Evolutionary conservation across 108 stramenopile species (phyloP).

Genomic region (Cyclotella choctawhatcheeana): DNA sequence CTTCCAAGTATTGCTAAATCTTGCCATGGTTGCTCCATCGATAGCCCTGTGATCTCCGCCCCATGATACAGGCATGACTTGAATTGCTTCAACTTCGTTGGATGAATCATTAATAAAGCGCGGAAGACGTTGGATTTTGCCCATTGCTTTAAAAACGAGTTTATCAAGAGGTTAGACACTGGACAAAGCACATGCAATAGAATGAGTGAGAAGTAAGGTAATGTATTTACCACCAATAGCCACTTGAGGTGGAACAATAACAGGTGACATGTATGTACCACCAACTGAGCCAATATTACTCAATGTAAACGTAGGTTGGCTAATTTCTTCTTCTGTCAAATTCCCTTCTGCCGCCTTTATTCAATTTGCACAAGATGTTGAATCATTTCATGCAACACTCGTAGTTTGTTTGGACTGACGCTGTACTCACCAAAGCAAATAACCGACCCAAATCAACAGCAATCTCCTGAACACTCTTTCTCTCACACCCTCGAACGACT

Average conservation of each 20-base stretch:
- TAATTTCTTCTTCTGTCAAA: slow-evolving; percentile 78
- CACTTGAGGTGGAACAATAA: slow-evolving; percentile 91
- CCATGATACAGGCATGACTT: slow-evolving; percentile 94
- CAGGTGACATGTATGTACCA: slow-evolving; percentile 94
- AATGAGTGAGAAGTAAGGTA: not conserved
- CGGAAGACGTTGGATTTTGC: slow-evolving; percentile 91
- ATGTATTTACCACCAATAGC: slow-evolving; percentile 81
- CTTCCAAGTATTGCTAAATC: slow-evolving; percentile 81
- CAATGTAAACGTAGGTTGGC: slow-evolving; percentile 90
- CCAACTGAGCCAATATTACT: slow-evolving; percentile 98
- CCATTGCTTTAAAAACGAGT: slow-evolving; percentile 68
- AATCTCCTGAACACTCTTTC: slow-evolving; percentile 82
- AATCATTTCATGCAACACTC: too few relatives aligned
- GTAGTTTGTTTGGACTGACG: too few relatives aligned
- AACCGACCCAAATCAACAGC: slow-evolving; percentile 84
- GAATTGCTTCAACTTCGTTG: slow-evolving; percentile 69
- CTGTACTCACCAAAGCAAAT: slow-evolving; percentile 54
- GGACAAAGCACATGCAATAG: not conserved
- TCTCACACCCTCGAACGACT: slow-evolving; percentile 78
- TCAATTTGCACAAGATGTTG: too few relatives aligned
- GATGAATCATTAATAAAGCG: slow-evolving; percentile 68
- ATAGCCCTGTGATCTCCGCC: slow-evolving; percentile 97
- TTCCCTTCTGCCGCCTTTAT: slow-evolving; percentile 52
- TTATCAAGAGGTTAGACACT: not conserved
- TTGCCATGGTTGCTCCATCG: slow-evolving; percentile 96